phyloP scores from a whole-genome alignment of 495 filamentous ascomycete species.

The Aspergillus bridgeri region DNA sequence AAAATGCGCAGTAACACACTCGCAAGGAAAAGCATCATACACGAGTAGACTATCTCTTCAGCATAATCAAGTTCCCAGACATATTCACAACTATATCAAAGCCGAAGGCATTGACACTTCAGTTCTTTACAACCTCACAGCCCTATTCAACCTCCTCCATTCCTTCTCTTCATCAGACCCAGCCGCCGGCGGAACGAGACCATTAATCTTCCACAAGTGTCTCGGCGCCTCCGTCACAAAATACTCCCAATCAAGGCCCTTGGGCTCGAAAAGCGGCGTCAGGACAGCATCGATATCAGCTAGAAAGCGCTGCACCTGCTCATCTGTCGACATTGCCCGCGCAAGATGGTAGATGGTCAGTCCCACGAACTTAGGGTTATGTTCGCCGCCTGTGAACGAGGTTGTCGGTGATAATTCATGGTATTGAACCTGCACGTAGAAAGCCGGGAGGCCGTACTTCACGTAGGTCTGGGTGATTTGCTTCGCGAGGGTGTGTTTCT shows the following conservation, averaged over 20 bases:
- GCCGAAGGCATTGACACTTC: too few relatives aligned
- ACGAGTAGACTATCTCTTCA: too few relatives aligned
- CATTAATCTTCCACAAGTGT: slow-evolving; percentile 21
- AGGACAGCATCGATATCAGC: slow-evolving; percentile 5
- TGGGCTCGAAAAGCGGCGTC: slow-evolving; percentile 10
- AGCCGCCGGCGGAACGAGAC: slow-evolving; percentile 12
- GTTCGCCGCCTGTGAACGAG: slow-evolving; percentile 8
- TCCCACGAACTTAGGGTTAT: slow-evolving; percentile 4
- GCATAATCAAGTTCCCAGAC: too few relatives aligned
- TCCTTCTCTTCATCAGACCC: slow-evolving; percentile 13
- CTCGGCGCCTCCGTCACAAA: slow-evolving; percentile 12
- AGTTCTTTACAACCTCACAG: slow-evolving; percentile 1
- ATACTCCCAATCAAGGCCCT: slow-evolving; percentile 18
- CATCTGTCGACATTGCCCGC: slow-evolving; percentile 6
- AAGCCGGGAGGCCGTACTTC: slow-evolving; percentile 23
- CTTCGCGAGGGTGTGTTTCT: slow-evolving; percentile 18
- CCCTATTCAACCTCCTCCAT: slow-evolving; percentile 8
- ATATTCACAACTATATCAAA: too few relatives aligned
- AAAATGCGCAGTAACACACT: too few relatives aligned
- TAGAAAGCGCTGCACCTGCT: slow-evolving; percentile 8
- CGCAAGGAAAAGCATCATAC: too few relatives aligned
- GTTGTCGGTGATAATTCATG: neutral
- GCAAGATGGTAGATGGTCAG: slow-evolving; percentile 16
- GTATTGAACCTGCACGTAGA: slow-evolving; percentile 21
- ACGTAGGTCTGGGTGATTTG: slow-evolving; percentile 15